Conservation (phyloP, 2,329 filamentous ascomycete species). For the Graphilbum ipis-grandicollis region DNA sequence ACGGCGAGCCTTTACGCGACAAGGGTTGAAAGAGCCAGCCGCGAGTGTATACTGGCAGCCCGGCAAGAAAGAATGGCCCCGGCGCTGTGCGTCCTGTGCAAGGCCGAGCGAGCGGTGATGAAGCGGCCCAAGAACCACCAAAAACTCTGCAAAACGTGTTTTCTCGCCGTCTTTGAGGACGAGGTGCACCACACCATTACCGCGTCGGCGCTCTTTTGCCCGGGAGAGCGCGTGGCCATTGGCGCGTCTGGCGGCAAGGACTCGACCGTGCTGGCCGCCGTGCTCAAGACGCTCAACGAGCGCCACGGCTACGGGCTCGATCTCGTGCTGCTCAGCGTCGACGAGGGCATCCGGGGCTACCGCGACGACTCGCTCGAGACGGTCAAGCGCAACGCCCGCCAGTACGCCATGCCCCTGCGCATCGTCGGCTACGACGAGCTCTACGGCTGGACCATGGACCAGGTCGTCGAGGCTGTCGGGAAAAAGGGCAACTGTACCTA, state of each 20-base stretch:
- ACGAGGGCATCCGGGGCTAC: conserved; percentile 95
- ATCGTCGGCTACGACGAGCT: conserved; percentile 88
- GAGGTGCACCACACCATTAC: conserved; percentile 90
- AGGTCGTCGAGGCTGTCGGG: conserved; percentile 87
- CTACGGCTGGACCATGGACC: conserved; percentile 99
- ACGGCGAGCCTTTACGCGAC: too few relatives aligned
- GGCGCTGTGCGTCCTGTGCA: conserved; percentile 57
- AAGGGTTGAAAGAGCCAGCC: too few relatives aligned
- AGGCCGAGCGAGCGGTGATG: conserved; percentile 63
- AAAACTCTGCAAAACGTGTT: conserved; percentile 82
- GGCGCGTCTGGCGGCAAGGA: conserved; percentile 96
- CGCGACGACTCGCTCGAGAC: conserved; percentile 92
- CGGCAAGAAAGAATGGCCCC: conserved; percentile 51
- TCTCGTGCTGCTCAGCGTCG: conserved; percentile 74
- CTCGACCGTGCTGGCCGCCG: conserved; percentile 85
- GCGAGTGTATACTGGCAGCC: too few relatives aligned
- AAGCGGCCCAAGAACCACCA: conserved; percentile 89
- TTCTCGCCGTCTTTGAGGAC: conserved; percentile 72
- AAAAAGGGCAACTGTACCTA: conserved; percentile 99
- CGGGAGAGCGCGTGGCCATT: conserved; percentile 78
- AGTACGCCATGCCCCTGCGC: conserved; percentile 82
- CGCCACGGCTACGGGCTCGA: conserved; percentile 74
- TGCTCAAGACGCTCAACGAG: conserved; percentile 87
- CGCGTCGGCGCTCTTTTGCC: conserved; percentile 61
- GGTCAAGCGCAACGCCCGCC: conserved; percentile 79